Base-by-base conservation (phyloP, 1,284 basidiomycete species). In the Sanghuangporus weigelae region DNA sequence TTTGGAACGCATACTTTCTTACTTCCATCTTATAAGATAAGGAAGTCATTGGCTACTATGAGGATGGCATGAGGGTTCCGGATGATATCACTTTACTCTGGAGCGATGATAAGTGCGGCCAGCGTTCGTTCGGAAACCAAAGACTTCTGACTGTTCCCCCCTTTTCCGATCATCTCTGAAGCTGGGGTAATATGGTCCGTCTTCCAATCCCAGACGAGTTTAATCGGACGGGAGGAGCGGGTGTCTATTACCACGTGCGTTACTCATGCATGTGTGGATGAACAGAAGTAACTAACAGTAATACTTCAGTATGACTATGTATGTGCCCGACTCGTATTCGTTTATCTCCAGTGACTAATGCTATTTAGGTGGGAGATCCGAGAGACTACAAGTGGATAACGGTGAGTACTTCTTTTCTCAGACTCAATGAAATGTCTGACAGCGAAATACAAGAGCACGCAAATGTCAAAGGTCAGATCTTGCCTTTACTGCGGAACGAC, bases 241-340 rank as follows among this genome's bases (percentile, higher is more conserved):
- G 85, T 49, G 82, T 89, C 1, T 89, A 89, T 70, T 89, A 87
- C 70, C 86, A 88, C 68, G 84, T 84, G n/a, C n/a, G n/a, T n/a
- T n/a, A n/a, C n/a, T n/a, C n/a, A n/a, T n/a, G n/a, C n/a, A n/a
- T n/a, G n/a, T n/a, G n/a, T n/a, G n/a, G n/a, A n/a, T n/a, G 11
- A 46, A 7, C 16, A 21, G n/a, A n/a, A n/a, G n/a, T 19, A 1
- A 46, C 60, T 55, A 26, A 56, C 23, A 60, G 42, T 39, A 19
- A 56, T 50, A n/a, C 35, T 46, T 36, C 64, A 81, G 77, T 72
- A 81, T 60, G 82, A 83, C 70, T 82, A 79, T 69, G 80, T 80
- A 64, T 59, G 74, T 54, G n/a, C 36, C 40, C 49, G 5, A 19
- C 31, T 54, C 10, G 42, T 16, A 14, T 16, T 46, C 42, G 19